phyloP scores from a whole-genome alignment of 2,329 filamentous ascomycete genomes.

The Hypoxylon sp. region DNA sequence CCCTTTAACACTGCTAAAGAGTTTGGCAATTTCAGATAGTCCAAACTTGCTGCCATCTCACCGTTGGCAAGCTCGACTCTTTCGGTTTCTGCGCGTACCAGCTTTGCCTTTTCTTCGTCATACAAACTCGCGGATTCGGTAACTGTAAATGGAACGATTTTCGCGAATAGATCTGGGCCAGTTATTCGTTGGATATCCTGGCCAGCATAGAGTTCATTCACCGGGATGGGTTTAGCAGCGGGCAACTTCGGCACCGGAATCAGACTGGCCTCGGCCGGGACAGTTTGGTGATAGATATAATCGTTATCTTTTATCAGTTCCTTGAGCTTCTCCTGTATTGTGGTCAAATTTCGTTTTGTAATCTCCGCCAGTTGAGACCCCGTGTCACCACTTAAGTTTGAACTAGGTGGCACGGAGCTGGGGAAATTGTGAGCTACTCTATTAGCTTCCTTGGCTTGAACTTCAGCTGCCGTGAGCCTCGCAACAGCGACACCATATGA shows the following conservation, averaged over 20 bases:
- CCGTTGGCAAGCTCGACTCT: slow-evolving; percentile 92
- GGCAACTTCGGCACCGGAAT: slow-evolving; percentile 89
- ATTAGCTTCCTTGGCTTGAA: slow-evolving; percentile 82
- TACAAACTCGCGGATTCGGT: slow-evolving; percentile 98
- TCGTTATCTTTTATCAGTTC: slow-evolving; percentile 93
- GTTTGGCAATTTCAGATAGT: slow-evolving; percentile 91
- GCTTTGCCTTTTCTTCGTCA: slow-evolving; percentile 97
- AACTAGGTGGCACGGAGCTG: slow-evolving; percentile 80
- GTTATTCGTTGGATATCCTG: slow-evolving; percentile 98
- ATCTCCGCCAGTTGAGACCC: slow-evolving; percentile 82
- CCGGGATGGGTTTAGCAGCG: slow-evolving; percentile 95
- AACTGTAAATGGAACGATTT: slow-evolving; percentile 95
- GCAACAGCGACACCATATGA: slow-evolving; percentile 89
- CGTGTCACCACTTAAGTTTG: slow-evolving; percentile 87
- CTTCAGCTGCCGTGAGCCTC: slow-evolving; percentile 85
- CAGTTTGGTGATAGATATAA: slow-evolving; percentile 95
- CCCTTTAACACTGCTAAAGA: slow-evolving; percentile 94
- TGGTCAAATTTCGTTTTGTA: slow-evolving; percentile 84
- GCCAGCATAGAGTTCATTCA: slow-evolving; percentile 95
- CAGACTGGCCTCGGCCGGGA: slow-evolving; percentile 87
- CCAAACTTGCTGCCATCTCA: slow-evolving; percentile 95
- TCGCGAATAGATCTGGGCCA: slow-evolving; percentile 95
- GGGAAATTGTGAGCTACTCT: slow-evolving; percentile 85
- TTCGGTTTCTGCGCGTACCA: slow-evolving; percentile 93
- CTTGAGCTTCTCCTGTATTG: slow-evolving; percentile 83